Evolutionary conservation across 176 grass and related monocot genomes (phyloP), one percentile per base, ranked within the genome.

Genomic region (Oryza brachyantha): DNA sequence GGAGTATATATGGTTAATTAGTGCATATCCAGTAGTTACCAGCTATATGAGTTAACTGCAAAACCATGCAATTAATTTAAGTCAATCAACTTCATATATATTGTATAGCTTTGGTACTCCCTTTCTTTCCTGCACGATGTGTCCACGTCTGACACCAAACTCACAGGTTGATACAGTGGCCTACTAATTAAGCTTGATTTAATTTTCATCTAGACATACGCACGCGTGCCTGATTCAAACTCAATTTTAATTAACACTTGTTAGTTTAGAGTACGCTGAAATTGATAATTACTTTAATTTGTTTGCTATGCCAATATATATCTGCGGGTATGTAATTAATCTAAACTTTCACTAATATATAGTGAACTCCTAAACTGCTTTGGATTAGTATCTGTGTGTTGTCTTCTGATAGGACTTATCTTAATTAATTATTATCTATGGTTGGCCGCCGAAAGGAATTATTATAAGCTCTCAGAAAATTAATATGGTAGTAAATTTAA

Each of bases 131-230:
- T 38, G 54, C 29, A 19, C 17, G 52, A 81, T 52, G 52, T 34
- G 64, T 86, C 77, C 61, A 63, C 39, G 60, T 69, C 52, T 1
- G 8, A 73, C 64, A 76, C 78, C 77, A 75, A 86, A 81, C 71
- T 58, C 40, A 63, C 26, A 58, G 61, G 1, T 2, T 70, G 5
- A 50, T 42, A 84, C 41, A 72, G 57, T 57, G 71, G 66, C 67
- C 32, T 36, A 63, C 57, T 36, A 57, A 24, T 72, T 57, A 57
- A 57, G 52, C 52, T 57, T 57, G 24, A 27, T 83, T 74, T 57
- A 57, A 27, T 83, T 74, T 75, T 31, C 64, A 46, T 73, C 68
- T 70, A 13, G 26, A 71, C 38, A 37, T 39, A 7, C 52, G 21
- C 52, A 57, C n/a, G 52, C 6, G n/a, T 57, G 52, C 19, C 52